A percentile compares a stretch with the other conserved stretches of the same genome.
phyloP scores from a whole-genome alignment of 495 filamentous ascomycete species.

The Amniculicola lignicola region DNA sequence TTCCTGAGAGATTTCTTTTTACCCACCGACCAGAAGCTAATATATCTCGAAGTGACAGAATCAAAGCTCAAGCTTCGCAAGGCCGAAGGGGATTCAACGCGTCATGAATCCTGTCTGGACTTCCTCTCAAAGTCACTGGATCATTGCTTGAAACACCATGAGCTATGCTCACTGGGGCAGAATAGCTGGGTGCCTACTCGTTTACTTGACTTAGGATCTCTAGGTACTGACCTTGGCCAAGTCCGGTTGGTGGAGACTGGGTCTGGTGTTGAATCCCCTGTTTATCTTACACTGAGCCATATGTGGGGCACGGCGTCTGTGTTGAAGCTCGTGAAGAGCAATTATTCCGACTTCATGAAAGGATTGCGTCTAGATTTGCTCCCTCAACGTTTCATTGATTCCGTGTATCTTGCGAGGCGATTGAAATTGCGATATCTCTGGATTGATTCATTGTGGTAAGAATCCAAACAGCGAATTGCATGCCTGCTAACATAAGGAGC shows the following conservation, averaged over 20 bases:
- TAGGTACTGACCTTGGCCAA: neutral
- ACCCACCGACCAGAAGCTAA: too few species aligned
- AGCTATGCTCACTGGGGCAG: neutral
- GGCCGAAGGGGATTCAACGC: too few species aligned
- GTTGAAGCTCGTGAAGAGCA: neutral
- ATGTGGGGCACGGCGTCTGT: neutral
- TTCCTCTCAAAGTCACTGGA: neutral
- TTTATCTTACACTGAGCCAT: neutral
- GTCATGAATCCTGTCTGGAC: too few species aligned
- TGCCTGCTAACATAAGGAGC: neutral
- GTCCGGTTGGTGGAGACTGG: neutral
- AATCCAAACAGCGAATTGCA: neutral
- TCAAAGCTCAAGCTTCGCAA: too few species aligned
- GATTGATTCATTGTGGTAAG: neutral
- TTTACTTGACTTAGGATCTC: neutral
- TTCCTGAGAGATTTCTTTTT: too few species aligned
- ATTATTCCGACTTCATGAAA: neutral
- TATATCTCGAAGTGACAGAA: too few species aligned
- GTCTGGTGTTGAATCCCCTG: neutral
- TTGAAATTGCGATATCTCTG: neutral
- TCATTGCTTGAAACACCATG: neutral
- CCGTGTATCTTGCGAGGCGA: neutral
- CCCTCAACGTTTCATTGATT: neutral
- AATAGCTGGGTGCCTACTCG: neutral
- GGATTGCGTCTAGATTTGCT: neutral